phyloP scores from a whole-genome alignment of 2,329 filamentous ascomycete genomes.

The Zasmidium cellare region DNA sequence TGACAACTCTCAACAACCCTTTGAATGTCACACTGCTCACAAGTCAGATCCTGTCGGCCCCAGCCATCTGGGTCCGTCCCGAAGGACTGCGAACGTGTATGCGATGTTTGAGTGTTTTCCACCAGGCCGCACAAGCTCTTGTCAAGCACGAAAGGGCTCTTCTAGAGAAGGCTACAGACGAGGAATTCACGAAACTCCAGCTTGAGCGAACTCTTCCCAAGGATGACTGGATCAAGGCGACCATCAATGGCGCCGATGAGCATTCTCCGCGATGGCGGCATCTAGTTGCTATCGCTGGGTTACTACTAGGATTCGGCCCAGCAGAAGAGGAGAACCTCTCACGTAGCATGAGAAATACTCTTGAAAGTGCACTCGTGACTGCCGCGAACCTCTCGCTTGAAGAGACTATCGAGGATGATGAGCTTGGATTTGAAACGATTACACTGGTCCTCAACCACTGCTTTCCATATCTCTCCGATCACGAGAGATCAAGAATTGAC shows the following conservation, averaged over 20 bases:
- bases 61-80: constrained; percentile 67
- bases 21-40: constrained; percentile 73
- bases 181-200: constrained; percentile 29
- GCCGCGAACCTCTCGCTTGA: constrained; percentile 74
- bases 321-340: constrained; percentile 65
- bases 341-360: constrained; percentile 60
- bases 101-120: constrained; percentile 69
- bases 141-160: constrained; percentile 49
- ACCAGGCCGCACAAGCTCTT: constrained; percentile 62
- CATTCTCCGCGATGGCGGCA: constrained; percentile 76
- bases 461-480: constrained; percentile 68
- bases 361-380: constrained; percentile 72
- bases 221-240: constrained; percentile 60
- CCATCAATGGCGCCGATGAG: constrained; percentile 61
- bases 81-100: constrained; percentile 64
- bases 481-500: constrained; percentile 60
- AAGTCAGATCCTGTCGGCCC: constrained; percentile 69
- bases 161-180: constrained; percentile 23
- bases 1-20: constrained; percentile 70
- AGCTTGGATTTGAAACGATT: constrained; percentile 52
- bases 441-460: constrained; percentile 74
- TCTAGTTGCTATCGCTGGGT: constrained; percentile 73
- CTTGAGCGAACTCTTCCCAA: constrained; percentile 37
- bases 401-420: constrained; percentile 55
- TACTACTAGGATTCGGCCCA: constrained; percentile 74